phyloP scores from a whole-genome alignment of 495 filamentous ascomycete genomes.

The Barbatosphaeria neglecta region DNA sequence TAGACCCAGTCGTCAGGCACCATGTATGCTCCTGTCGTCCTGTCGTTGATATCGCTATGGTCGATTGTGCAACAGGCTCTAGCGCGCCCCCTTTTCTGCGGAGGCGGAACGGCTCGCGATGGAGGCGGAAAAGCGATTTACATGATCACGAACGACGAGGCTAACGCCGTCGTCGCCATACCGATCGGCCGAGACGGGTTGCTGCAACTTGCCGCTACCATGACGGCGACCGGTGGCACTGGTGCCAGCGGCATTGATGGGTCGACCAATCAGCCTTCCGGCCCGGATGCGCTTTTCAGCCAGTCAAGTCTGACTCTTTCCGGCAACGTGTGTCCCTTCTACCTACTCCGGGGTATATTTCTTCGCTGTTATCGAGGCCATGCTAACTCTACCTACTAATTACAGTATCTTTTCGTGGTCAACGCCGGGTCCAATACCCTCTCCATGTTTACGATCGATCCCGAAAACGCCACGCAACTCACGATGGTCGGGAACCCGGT shows the following conservation, averaged over 20 bases:
- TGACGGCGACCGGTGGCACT: slow-evolving; percentile 24
- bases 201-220: slow-evolving; percentile 19
- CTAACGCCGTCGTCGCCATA: slow-evolving; percentile 36
- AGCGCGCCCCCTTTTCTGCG: slow-evolving; percentile 1
- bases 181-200: slow-evolving; percentile 32
- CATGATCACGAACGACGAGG: slow-evolving; percentile 35
- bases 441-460: slow-evolving; percentile 40
- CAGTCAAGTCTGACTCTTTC: slow-evolving; percentile 38
- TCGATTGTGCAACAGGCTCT: slow-evolving; percentile 7
- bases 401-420: slow-evolving; percentile 40
- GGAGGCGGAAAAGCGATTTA: slow-evolving; percentile 35
- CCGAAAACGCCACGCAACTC: slow-evolving; percentile 26
- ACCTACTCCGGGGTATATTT: neutral
- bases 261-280: slow-evolving; percentile 19
- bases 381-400: neutral
- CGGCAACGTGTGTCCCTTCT: slow-evolving; percentile 28
- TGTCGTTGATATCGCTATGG: slow-evolving; percentile 2
- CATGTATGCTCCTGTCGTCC: too few relatives aligned
- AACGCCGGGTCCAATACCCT: slow-evolving; percentile 51
- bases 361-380: neutral
- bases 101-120: neutral
- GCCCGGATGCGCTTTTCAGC: slow-evolving; percentile 39
- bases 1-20: too few relatives aligned
- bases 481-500: slow-evolving; percentile 15
- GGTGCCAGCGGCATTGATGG: slow-evolving; percentile 23